Evolutionary conservation across 2,329 filamentous ascomycete species (phyloP).

Genomic region (Trichoderma pleuroti): DNA sequence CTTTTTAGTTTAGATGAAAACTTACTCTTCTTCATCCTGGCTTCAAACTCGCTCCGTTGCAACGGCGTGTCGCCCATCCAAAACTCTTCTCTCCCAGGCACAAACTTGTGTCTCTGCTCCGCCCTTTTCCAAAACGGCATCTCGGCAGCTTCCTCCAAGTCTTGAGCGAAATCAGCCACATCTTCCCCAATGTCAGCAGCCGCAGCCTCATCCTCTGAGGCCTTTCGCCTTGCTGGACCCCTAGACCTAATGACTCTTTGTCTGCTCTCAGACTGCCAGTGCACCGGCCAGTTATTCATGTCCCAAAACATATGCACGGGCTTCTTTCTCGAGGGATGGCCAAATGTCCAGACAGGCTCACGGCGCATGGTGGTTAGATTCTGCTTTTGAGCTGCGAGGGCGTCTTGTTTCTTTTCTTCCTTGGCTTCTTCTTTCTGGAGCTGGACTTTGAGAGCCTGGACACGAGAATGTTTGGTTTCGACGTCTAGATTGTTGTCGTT

Average conservation of each 20-base stretch:
- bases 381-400: neutral
- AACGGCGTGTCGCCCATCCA: constrained; percentile 31
- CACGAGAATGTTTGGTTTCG: neutral
- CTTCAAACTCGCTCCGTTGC: constrained; percentile 29
- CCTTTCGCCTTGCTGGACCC: neutral
- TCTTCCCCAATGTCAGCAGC: neutral
- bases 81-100: constrained; percentile 26
- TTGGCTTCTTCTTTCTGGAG: constrained; percentile 9
- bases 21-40: constrained; percentile 12
- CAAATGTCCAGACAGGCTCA: constrained; percentile 34
- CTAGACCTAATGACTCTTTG: constrained; percentile 28
- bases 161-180: neutral
- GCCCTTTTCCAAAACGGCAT: constrained; percentile 11
- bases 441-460: neutral
- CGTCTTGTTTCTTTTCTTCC: neutral
- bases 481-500: neutral
- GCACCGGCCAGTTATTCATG: constrained; percentile 47
- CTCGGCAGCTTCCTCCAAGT: constrained; percentile 2
- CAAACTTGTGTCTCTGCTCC: constrained; percentile 21
- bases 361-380: constrained; percentile 22
- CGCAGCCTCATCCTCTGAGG: neutral
- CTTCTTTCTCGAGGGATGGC: constrained; percentile 24
- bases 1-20: neutral
- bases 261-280: constrained; percentile 35
- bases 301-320: constrained; percentile 38